These are phyloP conservation scores for Hortaea werneckii DNA, from an alignment of 2,329 filamentous ascomycete species.

Conservation along the genomic window DNA sequence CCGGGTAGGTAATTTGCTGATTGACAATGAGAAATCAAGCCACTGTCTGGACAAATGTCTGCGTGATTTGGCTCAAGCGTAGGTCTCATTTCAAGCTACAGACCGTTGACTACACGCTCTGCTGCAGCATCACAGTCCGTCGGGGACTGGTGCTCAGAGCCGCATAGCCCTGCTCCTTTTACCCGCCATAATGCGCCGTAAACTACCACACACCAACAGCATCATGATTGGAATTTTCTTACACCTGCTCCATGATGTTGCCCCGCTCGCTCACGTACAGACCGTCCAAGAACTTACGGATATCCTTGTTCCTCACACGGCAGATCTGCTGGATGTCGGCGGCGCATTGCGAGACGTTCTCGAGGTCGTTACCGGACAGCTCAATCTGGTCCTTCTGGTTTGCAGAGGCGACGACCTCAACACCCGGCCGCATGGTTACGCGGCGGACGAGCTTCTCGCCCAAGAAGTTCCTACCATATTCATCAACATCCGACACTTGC, in stretches of 20 bases:
- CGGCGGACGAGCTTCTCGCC: slow-evolving; percentile 98
- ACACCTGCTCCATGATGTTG: slow-evolving; percentile 55
- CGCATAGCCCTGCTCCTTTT: background rate
- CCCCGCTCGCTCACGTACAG: slow-evolving; percentile 98
- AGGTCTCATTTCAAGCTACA: slow-evolving; percentile 3
- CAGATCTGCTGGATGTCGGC: slow-evolving; percentile 99
- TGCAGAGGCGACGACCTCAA: slow-evolving; percentile 82
- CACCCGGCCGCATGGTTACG: slow-evolving; percentile 79
- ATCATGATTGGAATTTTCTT: background rate
- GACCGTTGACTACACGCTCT: background rate
- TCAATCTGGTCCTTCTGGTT: slow-evolving; percentile 96
- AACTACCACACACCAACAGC: background rate
- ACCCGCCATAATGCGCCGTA: background rate
- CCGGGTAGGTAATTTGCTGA: too few relatives aligned
- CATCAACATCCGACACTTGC: too few relatives aligned
- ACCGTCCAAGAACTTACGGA: slow-evolving; percentile 99
- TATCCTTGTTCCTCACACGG: slow-evolving; percentile 99
- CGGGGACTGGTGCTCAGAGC: background rate
- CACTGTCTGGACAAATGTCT: too few relatives aligned
- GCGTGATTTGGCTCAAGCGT: background rate
- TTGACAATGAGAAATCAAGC: too few relatives aligned
- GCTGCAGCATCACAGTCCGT: background rate
- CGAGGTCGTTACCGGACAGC: slow-evolving; percentile 86
- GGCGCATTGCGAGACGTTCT: slow-evolving; percentile 94
- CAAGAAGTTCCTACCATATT: slow-evolving; percentile 68